Base-by-base conservation (phyloP, 805 yeast genomes). In the Saccharomycopsis sp. region DNA sequence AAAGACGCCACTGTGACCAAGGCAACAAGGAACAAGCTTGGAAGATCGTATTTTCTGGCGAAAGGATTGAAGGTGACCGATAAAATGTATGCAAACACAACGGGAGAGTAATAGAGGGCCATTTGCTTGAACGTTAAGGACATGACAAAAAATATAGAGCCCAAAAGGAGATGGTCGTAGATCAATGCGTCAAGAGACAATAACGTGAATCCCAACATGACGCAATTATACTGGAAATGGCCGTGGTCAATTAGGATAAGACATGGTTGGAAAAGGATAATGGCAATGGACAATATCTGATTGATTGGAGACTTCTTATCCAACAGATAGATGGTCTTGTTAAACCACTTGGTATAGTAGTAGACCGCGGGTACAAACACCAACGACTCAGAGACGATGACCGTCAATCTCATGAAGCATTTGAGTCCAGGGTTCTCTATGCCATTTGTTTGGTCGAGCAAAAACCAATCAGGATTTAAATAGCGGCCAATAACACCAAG, bases 171-270 rank as follows among this genome's bases (percentile, higher is more conserved):
- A 65, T 83, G 82, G 34, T 83, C 88, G 58, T 82, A 79, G 34
- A 86, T 67, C 41, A 92, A 74, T 61, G 83, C 84, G 55, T 80
- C 81, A 50, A 94, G 73, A 0, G 96, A 78, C 56, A 83, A 73
- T 24, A 90, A 75, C 3, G 92, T 78, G 16, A 92, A 74, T 0
- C 99, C 99, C 40, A 94, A 79, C 98, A 94, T 92, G 24, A 94
- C 95, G 0, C 91, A 81, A 66, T 94, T 95, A 72, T 83, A 92
- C 72, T 95, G 99, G 73, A 94, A 94, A 72, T 94, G 99, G 4
- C 99, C 99, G 71, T 94, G 97, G 68, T 94, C 99, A 52, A 94
- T 84, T 58, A 94, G 76, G 50, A 88, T 78, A 60, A 92, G 75
- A 1, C 88, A 78, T 0, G 99, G 97, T 69, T 89, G 96, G 68